phyloP scores from a whole-genome alignment of 768 basidiomycete genomes.

The Panaeolus cyanescens region DNA sequence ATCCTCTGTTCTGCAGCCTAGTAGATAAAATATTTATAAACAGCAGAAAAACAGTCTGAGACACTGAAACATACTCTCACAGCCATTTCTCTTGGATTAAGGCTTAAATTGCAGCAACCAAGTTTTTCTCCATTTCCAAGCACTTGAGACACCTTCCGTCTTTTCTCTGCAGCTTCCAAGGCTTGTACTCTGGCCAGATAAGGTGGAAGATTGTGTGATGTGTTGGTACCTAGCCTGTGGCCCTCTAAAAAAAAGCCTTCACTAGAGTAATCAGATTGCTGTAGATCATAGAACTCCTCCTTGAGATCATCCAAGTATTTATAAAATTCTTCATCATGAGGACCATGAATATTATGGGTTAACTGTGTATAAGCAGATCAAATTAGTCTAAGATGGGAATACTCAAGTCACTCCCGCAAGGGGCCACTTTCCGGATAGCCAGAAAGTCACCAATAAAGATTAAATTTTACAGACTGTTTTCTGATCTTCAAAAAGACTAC shows the following conservation, averaged over 20 bases:
- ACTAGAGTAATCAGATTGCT: constrained; percentile 81
- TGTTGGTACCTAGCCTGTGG: constrained; percentile 60
- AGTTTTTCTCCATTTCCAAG: constrained; percentile 60
- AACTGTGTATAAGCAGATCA: constrained; percentile 48
- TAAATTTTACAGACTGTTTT: too few relatives aligned
- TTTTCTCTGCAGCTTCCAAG: constrained; percentile 79
- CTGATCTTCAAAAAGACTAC: too few relatives aligned
- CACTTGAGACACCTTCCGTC: constrained; percentile 45
- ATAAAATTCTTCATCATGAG: constrained; percentile 87
- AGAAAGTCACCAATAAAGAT: too few relatives aligned
- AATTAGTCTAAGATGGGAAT: too few relatives aligned
- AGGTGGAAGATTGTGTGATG: constrained; percentile 69
- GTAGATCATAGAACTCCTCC: constrained; percentile 82
- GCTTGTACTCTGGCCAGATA: constrained; percentile 68
- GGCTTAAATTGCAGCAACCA: constrained; percentile 46
- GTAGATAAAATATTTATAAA: constrained; percentile 5
- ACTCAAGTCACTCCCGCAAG: too few relatives aligned
- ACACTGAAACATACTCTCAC: constrained; percentile 50
- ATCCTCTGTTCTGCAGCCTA: constrained; percentile 87
- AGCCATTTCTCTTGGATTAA: constrained; percentile 72
- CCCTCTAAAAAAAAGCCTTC: constrained; percentile 91
- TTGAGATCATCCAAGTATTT: constrained; percentile 71
- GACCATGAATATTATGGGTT: constrained; percentile 86
- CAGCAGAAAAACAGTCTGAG: neutral
- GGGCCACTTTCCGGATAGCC: too few relatives aligned